Evolutionary conservation across 768 basidiomycete genomes (phyloP).

Genomic region (Dacryopinax spathularia): DNA sequence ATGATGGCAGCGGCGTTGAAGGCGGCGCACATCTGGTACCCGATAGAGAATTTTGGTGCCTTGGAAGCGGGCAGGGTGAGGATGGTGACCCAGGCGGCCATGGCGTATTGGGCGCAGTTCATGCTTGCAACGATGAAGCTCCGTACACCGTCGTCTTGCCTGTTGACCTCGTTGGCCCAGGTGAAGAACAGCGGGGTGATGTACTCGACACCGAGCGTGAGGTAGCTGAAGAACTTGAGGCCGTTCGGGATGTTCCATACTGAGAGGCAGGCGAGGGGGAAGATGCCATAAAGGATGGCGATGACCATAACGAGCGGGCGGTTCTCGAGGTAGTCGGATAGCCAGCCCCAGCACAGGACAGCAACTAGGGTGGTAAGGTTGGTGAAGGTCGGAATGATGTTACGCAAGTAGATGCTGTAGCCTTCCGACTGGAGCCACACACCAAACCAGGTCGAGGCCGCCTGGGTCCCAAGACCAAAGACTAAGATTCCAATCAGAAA

Average conservation of each 20-base stretch:
- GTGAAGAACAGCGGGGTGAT: slow-evolving; percentile 31
- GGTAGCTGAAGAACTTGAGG: slow-evolving; percentile 66
- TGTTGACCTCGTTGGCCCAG: slow-evolving; percentile 69
- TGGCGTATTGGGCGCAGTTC: slow-evolving; percentile 35
- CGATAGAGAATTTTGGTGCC: not conserved
- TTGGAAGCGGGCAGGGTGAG: not conserved
- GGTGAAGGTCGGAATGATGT: slow-evolving; percentile 20
- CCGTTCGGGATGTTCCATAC: slow-evolving; percentile 45
- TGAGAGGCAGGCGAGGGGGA: slow-evolving; percentile 43
- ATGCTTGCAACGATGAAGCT: slow-evolving; percentile 58
- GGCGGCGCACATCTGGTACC: not conserved
- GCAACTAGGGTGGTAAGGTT: slow-evolving; percentile 48
- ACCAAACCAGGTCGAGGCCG: slow-evolving; percentile 18
- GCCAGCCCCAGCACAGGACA: slow-evolving; percentile 45
- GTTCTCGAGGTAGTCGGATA: slow-evolving; percentile 43
- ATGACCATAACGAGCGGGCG: slow-evolving; percentile 57
- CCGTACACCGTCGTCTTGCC: slow-evolving; percentile 56
- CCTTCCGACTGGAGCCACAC: not conserved
- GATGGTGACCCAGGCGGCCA: not conserved
- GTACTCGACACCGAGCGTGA: slow-evolving; percentile 21
- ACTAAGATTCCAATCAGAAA: not conserved
- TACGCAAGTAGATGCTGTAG: not conserved
- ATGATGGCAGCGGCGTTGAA: not conserved
- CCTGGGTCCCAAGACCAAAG: slow-evolving; percentile 31
- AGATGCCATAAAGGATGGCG: slow-evolving; percentile 35